These are phyloP conservation scores for Globisporangium alternatum DNA, from an alignment of 352 stramenopile genomes.

Conservation along the genomic window DNA sequence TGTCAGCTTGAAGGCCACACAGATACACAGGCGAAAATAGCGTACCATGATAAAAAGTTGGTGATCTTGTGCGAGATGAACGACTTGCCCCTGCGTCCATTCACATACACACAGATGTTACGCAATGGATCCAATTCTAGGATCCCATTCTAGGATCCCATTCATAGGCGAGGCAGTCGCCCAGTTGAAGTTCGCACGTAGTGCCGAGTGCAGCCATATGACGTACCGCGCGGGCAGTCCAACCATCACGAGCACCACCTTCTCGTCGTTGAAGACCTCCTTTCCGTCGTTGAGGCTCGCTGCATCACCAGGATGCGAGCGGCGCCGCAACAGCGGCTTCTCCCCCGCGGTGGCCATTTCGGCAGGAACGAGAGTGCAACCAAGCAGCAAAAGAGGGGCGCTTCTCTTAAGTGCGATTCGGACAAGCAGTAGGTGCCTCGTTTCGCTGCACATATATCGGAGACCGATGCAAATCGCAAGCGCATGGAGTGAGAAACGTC, in stretches of 20 bases:
- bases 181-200: not conserved
- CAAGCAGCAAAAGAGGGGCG: not conserved
- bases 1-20: not conserved
- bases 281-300: conserved; percentile 11
- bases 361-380: not conserved
- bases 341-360: not conserved
- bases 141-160: not conserved
- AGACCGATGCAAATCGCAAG: not conserved
- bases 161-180: not conserved
- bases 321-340: not conserved
- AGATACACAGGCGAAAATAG: not conserved
- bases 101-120: conserved; percentile 2
- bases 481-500: no score
- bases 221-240: conserved; percentile 73
- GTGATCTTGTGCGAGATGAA: conserved; percentile 88
- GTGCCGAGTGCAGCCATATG: no score
- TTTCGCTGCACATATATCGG: no score
- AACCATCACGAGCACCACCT: conserved; percentile 91
- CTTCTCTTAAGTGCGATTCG: not conserved
- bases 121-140: not conserved
- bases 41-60: conserved; percentile 43
- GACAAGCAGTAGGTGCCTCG: not conserved
- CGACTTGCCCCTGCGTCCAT: conserved; percentile 69
- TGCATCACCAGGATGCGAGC: not conserved
- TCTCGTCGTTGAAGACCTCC: conserved; percentile 69